These are phyloP conservation scores for Sugiyamaella lignohabitans DNA, from an alignment of 805 yeast species.

Conservation along the genomic window DNA sequence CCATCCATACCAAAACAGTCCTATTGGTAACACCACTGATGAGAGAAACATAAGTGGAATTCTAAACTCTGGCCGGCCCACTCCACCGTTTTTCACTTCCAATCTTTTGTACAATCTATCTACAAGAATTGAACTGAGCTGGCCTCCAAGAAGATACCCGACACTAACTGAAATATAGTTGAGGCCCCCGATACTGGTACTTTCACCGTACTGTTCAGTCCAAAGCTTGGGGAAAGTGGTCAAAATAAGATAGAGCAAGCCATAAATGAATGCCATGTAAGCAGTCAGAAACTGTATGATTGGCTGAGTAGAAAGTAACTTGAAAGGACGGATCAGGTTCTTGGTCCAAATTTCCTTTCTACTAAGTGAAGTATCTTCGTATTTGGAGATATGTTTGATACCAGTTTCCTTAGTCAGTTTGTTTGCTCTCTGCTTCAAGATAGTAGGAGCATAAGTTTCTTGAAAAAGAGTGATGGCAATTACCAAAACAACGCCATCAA, in stretches of 20 bases:
- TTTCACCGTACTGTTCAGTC: conserved; percentile 41
- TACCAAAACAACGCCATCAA: conserved; percentile 43
- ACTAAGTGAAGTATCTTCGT: conserved; percentile 36
- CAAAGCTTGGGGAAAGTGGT: conserved; percentile 54
- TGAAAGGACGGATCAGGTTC: conserved; percentile 51
- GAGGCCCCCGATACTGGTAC: conserved; percentile 46
- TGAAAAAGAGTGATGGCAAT: conserved; percentile 39
- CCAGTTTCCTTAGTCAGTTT: conserved; percentile 47
- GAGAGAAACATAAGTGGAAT: conserved; percentile 47
- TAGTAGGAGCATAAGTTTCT: conserved; percentile 55
- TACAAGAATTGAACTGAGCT: conserved; percentile 41
- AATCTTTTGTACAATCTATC: conserved; percentile 38
- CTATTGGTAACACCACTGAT: conserved; percentile 52
- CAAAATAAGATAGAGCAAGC: conserved; percentile 55
- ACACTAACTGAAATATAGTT: conserved; percentile 52
- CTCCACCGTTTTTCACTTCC: conserved; percentile 42
- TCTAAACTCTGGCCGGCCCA: conserved; percentile 53
- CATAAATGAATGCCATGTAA: conserved; percentile 59
- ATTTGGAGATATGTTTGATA: conserved; percentile 46
- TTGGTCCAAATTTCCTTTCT: conserved; percentile 22
- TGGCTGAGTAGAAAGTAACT: conserved; percentile 49
- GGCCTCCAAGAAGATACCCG: conserved; percentile 47
- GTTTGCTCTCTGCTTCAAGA: conserved; percentile 42
- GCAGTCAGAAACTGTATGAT: conserved; percentile 57
- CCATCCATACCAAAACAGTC: conserved; percentile 69